Base-by-base conservation (phyloP, 352 stramenopile genomes). In the Phytophthora chlamydospora region DNA sequence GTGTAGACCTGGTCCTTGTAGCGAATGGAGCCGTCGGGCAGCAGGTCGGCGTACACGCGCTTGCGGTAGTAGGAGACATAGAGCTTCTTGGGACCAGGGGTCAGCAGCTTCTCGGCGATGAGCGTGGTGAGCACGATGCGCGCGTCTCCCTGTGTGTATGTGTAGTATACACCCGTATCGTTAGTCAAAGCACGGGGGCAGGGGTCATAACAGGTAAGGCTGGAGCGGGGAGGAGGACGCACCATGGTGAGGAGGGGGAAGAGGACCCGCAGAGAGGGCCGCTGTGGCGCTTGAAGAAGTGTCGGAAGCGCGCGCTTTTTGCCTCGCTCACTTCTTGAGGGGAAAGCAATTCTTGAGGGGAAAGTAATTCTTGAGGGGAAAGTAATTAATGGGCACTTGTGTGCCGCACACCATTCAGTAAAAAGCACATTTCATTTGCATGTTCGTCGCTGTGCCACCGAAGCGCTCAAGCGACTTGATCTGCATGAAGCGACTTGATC, bases 51-150 rank as follows among this genome's bases (percentile, higher is more conserved):
- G 69, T 88, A 91, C 47, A 90, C 75, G 51, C 81, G 80, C 56
- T 89, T 88, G 40, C 83, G 83, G 61, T 93, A 93, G 69, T 93
- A 93, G 33, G 79, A 91, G 66, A 93, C 78, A 53, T 85, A 93
- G 41, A 93, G 76, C 58, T 86, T 88, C 73, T 89, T 89, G 47
- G 65, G 41, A 9, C 83, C 83, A 38, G 79, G 71, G 14, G 62
- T 29, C 50, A 93, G 75, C 34, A 91, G 71, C 41, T 88, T 90
- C 67, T 91, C 76, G 47, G 81, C 68, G 45, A 93, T 91, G 42
- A 90, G 77, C 36, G 78, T 78, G 47, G 72, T 73, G 51, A 90
- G 55, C 42, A 90, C 77, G 9, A 81, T 69, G 63, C 81, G 81
- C 31, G 78, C 81, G 64, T 90, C 81, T 65, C 72, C 81, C 81